Evolutionary conservation across 345 rosid genomes (phyloP).

Genomic region (Laguncularia racemosa): DNA sequence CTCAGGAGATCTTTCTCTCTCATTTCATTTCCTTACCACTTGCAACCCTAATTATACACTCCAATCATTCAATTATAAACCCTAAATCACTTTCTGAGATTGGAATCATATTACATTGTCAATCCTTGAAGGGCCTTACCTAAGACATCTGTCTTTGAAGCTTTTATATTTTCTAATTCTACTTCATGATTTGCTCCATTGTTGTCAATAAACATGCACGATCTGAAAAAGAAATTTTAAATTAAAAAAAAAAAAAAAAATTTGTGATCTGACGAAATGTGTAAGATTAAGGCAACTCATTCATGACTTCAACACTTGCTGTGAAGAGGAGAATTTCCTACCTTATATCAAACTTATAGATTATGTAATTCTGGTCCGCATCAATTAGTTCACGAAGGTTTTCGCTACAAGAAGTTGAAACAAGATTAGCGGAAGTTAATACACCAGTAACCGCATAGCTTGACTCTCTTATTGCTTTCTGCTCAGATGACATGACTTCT

Average conservation of each 20-base stretch:
- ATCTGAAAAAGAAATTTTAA: constrained; percentile 18
- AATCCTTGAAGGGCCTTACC: constrained; percentile 23
- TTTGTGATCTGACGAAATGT: neutral
- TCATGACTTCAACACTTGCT: neutral
- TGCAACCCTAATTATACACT: no score
- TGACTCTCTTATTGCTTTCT: constrained; percentile 28
- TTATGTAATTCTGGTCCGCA: constrained; percentile 40
- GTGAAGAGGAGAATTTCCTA: constrained; percentile 14
- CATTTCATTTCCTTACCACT: no score
- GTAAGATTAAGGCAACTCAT: neutral
- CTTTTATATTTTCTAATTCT: constrained; percentile 46
- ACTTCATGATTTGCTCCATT: constrained; percentile 50
- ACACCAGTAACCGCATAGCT: constrained; percentile 59
- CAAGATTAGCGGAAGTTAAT: constrained; percentile 49
- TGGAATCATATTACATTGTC: no score
- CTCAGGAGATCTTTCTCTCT: no score
- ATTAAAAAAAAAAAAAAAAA: neutral
- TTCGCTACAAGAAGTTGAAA: constrained; percentile 48
- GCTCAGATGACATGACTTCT: constrained; percentile 46
- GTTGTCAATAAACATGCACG: constrained; percentile 61
- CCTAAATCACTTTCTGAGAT: no score
- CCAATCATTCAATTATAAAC: no score
- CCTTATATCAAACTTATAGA: constrained; percentile 76
- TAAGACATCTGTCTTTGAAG: constrained; percentile 50
- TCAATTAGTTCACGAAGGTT: constrained; percentile 52